Conservation (phyloP, 331 rosid species). For the Malus hybrid region DNA sequence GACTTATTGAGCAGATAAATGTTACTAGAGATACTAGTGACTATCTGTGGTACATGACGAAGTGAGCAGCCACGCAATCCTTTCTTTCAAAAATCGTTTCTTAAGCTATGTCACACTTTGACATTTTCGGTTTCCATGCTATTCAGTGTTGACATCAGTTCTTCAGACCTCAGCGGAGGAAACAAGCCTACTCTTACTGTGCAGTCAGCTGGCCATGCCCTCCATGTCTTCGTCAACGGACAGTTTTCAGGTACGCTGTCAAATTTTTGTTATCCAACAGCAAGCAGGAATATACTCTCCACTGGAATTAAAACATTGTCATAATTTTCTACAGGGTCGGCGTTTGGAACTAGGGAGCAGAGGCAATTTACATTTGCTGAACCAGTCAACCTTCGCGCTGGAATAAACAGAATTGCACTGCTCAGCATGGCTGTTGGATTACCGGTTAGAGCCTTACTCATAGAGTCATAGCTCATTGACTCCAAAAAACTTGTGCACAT, state of each 20-base stretch:
- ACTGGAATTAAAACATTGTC: neutral
- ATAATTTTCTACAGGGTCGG: slow-evolving; percentile 50
- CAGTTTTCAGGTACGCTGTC: slow-evolving; percentile 51
- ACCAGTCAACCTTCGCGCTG: slow-evolving; percentile 56
- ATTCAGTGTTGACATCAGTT: slow-evolving; percentile 56
- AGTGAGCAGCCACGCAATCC: slow-evolving; percentile 32
- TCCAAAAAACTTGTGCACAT: neutral
- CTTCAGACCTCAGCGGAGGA: slow-evolving; percentile 73
- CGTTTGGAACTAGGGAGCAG: slow-evolving; percentile 71
- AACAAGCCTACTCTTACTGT: slow-evolving; percentile 53
- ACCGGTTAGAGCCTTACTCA: slow-evolving; percentile 43
- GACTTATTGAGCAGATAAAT: slow-evolving; percentile 85
- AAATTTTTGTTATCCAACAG: neutral
- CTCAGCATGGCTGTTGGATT: slow-evolving; percentile 91
- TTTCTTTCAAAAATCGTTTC: neutral
- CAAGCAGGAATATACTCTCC: neutral
- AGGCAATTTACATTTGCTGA: slow-evolving; percentile 62
- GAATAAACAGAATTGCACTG: slow-evolving; percentile 75
- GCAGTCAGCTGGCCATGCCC: slow-evolving; percentile 83
- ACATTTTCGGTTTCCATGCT: slow-evolving; percentile 9
- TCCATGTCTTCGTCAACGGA: slow-evolving; percentile 83
- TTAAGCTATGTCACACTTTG: neutral
- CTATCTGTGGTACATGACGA: slow-evolving; percentile 93
- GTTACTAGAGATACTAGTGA: slow-evolving; percentile 86
- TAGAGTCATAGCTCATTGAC: neutral